phyloP scores from a whole-genome alignment of 306 rosid species.

The Dryas octopetala region DNA sequence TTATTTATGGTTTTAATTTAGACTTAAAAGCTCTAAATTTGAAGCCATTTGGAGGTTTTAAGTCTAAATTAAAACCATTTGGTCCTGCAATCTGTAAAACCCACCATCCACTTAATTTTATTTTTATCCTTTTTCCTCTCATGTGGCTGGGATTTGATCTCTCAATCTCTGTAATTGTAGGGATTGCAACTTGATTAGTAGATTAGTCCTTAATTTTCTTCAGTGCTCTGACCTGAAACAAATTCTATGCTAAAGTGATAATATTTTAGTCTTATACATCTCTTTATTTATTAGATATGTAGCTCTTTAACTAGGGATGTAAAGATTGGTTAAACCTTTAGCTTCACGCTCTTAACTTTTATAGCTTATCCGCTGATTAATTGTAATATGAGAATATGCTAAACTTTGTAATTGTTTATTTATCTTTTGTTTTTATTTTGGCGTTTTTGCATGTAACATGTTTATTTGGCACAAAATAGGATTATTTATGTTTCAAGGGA shows the following conservation, averaged over 20 bases:
- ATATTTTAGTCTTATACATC: neutral
- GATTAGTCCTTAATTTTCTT: constrained; percentile 1
- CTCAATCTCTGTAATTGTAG: constrained; percentile 2
- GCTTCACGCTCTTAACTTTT: constrained; percentile 16
- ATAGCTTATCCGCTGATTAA: neutral
- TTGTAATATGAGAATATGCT: constrained; percentile 8
- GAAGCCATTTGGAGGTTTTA: neutral
- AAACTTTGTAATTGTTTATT: neutral
- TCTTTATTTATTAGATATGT: constrained; percentile 7
- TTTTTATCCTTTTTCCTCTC: neutral
- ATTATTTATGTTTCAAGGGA: constrained; percentile 20
- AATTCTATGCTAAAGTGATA: constrained; percentile 3
- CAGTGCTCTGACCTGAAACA: constrained; percentile 16
- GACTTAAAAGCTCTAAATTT: too few species aligned
- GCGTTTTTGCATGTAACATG: constrained; percentile 22
- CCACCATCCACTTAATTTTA: neutral
- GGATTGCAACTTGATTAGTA: neutral
- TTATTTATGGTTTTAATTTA: neutral
- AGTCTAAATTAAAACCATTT: neutral
- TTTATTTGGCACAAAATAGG: constrained; percentile 15
- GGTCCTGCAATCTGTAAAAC: neutral
- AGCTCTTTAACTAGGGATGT: constrained; percentile 6
- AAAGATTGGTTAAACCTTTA: constrained; percentile 17
- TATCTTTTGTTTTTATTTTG: neutral
- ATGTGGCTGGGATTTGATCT: neutral